phyloP scores from a whole-genome alignment of 768 basidiomycete species.

The Imleria badia region DNA sequence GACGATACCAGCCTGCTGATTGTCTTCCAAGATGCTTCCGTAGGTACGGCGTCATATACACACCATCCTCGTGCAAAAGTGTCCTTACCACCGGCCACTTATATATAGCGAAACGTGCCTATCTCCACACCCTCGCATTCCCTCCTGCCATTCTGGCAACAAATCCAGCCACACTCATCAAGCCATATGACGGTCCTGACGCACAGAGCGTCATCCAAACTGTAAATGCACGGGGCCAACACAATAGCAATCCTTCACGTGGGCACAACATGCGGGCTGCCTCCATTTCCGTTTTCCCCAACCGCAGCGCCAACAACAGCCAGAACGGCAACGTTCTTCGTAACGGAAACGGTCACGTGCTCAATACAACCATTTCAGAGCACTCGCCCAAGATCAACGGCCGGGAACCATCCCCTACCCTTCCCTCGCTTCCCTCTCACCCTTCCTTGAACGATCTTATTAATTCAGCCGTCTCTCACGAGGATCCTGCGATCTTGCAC shows the following conservation, averaged over 20 bases:
- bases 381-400: constrained; percentile 41
- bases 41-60: constrained; percentile 62
- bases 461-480: constrained; percentile 58
- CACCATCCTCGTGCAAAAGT: background rate
- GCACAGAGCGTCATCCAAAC: constrained; percentile 82
- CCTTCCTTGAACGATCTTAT: constrained; percentile 85
- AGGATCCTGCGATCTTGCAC: constrained; percentile 68
- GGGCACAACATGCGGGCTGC: constrained; percentile 70
- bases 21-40: constrained; percentile 87
- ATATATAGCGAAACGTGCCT: constrained; percentile 39
- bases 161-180: constrained; percentile 61
- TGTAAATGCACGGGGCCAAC: constrained; percentile 72
- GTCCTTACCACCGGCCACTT: background rate
- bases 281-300: constrained; percentile 64
- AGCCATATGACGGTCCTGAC: constrained; percentile 93
- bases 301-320: constrained; percentile 44
- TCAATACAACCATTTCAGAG: constrained; percentile 49
- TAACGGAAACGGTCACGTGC: constrained; percentile 38
- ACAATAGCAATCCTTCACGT: constrained; percentile 60
- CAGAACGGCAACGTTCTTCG: constrained; percentile 33
- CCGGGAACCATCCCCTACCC: constrained; percentile 79
- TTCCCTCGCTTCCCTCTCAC: constrained; percentile 77
- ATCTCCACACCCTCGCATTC: constrained; percentile 84
- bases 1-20: constrained; percentile 95
- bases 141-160: constrained; percentile 68